phyloP scores from a whole-genome alignment of 805 yeast genomes.

The Ascoidea tarda region DNA sequence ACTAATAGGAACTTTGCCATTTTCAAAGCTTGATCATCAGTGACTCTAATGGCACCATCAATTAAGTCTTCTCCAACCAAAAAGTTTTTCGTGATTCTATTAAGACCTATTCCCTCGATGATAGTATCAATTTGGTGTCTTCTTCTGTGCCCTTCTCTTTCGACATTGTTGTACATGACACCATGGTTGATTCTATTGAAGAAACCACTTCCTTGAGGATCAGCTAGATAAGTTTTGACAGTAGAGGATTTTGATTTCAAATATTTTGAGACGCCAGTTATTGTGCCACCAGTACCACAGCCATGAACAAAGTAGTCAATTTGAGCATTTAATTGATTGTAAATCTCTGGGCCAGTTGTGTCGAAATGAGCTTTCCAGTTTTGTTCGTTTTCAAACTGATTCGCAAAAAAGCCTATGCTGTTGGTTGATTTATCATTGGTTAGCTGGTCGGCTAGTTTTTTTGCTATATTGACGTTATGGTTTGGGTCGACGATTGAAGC shows the following conservation, averaged over 20 bases:
- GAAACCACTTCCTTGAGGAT: conserved; percentile 93
- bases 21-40: conserved; percentile 65
- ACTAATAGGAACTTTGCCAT: conserved; percentile 81
- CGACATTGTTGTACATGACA: conserved; percentile 84
- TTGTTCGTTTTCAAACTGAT: conserved; percentile 87
- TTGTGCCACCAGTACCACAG: conserved; percentile 96
- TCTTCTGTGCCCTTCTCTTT: conserved; percentile 85
- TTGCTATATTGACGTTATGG: conserved; percentile 86
- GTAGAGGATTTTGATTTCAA: conserved; percentile 34
- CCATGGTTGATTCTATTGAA: conserved; percentile 76
- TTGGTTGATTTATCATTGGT: conserved; percentile 23
- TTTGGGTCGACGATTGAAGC: conserved; percentile 90
- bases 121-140: conserved; percentile 94
- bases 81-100: conserved; percentile 75
- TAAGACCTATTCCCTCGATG: conserved; percentile 88
- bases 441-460: conserved; percentile 39
- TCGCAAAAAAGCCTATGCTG: conserved; percentile 69
- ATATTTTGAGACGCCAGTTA: conserved; percentile 77
- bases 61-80: conserved; percentile 51
- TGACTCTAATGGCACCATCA: conserved; percentile 68
- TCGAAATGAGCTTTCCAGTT: conserved; percentile 78
- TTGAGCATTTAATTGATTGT: conserved; percentile 42
- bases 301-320: conserved; percentile 78
- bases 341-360: conserved; percentile 92
- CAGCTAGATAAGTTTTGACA: conserved; percentile 58